These are phyloP conservation scores for Ochetophila trinervis DNA, from an alignment of 306 rosid species.

Conservation along the genomic window DNA sequence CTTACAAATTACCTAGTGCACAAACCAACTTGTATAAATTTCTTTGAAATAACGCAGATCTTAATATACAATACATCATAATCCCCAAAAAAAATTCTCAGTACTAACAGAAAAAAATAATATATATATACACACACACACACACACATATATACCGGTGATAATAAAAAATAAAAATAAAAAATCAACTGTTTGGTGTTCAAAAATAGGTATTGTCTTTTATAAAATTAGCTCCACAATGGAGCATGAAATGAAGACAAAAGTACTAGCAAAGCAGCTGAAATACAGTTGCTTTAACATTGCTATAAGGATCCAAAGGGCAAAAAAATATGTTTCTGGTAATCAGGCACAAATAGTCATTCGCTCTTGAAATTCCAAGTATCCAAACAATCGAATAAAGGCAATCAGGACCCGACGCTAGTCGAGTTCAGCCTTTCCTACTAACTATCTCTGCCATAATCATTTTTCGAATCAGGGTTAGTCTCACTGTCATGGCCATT, in stretches of 20 bases:
- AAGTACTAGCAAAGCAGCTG: slow-evolving; percentile 31
- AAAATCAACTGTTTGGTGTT: slow-evolving; percentile 25
- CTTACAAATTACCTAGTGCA: too few relatives aligned
- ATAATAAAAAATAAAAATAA: slow-evolving; percentile 1
- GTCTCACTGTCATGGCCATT: slow-evolving; percentile 60
- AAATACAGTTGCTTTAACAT: slow-evolving; percentile 28
- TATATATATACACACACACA: too few relatives aligned
- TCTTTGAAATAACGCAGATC: too few relatives aligned
- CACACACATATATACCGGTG: too few relatives aligned
- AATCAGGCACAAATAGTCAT: slow-evolving; percentile 24
- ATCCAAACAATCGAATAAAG: slow-evolving; percentile 22
- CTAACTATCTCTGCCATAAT: slow-evolving; percentile 51
- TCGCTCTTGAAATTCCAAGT: slow-evolving; percentile 20
- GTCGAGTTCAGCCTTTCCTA: slow-evolving; percentile 18
- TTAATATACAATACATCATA: too few relatives aligned
- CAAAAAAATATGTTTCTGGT: not conserved
- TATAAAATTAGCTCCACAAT: slow-evolving; percentile 31
- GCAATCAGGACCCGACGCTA: slow-evolving; percentile 15
- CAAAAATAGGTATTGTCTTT: slow-evolving; percentile 27
- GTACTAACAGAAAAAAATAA: not conserved
- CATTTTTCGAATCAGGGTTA: slow-evolving; percentile 50
- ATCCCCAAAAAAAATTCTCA: not conserved
- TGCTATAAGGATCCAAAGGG: too few relatives aligned
- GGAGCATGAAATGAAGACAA: slow-evolving; percentile 30
- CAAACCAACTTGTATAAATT: too few relatives aligned